These are phyloP conservation scores for Aspergillus homomorphus DNA, from an alignment of 495 filamentous ascomycete genomes.

Conservation along the genomic window DNA sequence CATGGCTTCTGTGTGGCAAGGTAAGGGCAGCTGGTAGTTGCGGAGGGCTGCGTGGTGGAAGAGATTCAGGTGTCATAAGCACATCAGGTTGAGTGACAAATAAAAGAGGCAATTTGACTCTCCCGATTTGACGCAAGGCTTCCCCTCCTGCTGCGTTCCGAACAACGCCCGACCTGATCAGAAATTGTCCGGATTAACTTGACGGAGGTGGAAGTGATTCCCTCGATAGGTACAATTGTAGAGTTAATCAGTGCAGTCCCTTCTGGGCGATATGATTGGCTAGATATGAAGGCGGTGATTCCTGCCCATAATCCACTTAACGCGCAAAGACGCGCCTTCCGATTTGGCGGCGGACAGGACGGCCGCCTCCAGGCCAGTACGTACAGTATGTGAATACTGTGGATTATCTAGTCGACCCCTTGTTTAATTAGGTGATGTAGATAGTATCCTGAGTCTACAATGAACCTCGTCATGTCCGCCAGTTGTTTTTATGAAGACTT, in stretches of 20 bases:
- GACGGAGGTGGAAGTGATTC: neutral
- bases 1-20: conserved; percentile 5
- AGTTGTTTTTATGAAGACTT: no score
- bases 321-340: conserved; percentile 23
- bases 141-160: neutral
- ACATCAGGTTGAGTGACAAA: neutral
- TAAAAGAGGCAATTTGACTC: neutral
- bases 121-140: neutral
- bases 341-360: neutral
- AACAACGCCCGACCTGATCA: neutral
- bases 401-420: no score
- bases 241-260: conserved; percentile 10
- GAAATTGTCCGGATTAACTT: neutral
- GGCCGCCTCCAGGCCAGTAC: no score
- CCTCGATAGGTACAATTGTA: neutral
- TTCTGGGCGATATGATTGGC: conserved; percentile 8
- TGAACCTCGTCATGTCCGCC: no score
- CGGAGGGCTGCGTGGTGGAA: neutral
- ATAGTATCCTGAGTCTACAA: no score
- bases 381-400: no score
- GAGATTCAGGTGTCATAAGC: neutral
- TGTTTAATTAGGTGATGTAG: no score
- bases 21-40: neutral
- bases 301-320: conserved; percentile 22
- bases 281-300: conserved; percentile 19